Evolutionary conservation across 805 yeast species (phyloP).

Genomic region (Ogataea pignaliae): DNA sequence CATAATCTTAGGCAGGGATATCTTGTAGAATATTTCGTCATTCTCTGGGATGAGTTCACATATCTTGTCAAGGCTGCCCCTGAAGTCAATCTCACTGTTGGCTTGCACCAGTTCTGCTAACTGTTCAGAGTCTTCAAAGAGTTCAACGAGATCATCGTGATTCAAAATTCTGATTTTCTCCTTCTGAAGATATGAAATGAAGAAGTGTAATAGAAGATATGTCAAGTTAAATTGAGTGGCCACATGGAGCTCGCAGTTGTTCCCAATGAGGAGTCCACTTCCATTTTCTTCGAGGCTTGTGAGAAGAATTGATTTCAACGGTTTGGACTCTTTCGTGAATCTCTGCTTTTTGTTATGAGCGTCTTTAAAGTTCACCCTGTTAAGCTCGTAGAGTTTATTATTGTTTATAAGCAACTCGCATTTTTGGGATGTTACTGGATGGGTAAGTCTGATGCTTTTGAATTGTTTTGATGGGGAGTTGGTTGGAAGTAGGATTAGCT

Average conservation of each 20-base stretch:
- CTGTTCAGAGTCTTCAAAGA: constrained; percentile 23
- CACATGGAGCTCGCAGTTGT: constrained; percentile 36
- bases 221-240: constrained; percentile 37
- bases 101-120: constrained; percentile 18
- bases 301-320: constrained; percentile 39
- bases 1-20: constrained; percentile 35
- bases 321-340: constrained; percentile 27
- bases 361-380: constrained; percentile 35
- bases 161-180: constrained; percentile 32
- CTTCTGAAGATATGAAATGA: constrained; percentile 24
- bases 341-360: constrained; percentile 25
- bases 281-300: constrained; percentile 16
- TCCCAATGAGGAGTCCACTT: constrained; percentile 36
- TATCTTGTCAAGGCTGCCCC: constrained; percentile 27
- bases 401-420: constrained; percentile 14
- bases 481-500: constrained; percentile 14
- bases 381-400: constrained; percentile 35
- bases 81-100: constrained; percentile 25
- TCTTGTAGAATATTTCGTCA: constrained; percentile 42
- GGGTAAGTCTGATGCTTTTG: constrained; percentile 10
- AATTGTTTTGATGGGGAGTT: neutral
- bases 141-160: constrained; percentile 39
- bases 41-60: constrained; percentile 39
- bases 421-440: constrained; percentile 11
- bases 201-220: constrained; percentile 36